Evolutionary conservation across 2,329 filamentous ascomycete species (phyloP).

Genomic region (Penicillium sp.): DNA sequence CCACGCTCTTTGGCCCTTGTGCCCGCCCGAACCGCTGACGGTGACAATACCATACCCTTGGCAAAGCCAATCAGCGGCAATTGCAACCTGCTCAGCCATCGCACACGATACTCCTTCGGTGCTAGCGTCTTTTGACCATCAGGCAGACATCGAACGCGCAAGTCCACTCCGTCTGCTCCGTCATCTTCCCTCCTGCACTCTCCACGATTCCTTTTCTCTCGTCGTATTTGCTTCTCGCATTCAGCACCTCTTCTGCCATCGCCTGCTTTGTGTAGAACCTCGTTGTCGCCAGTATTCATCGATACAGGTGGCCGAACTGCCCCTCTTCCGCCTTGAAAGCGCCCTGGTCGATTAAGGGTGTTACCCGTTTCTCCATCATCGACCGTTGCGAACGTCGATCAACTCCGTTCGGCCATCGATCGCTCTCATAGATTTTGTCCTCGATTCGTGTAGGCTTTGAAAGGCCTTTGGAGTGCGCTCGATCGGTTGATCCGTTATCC

Average conservation of each 20-base stretch:
- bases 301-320: constrained; percentile 7
- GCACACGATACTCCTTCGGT: constrained; percentile 28
- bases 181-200: constrained; percentile 30
- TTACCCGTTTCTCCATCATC: neutral
- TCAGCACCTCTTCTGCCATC: neutral
- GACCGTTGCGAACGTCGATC: constrained; percentile 2
- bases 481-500: constrained; percentile 6
- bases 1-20: neutral
- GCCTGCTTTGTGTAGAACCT: neutral
- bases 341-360: neutral
- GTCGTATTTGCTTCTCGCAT: constrained; percentile 1
- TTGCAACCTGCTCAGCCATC: constrained; percentile 30
- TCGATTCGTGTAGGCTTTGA: neutral
- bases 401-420: neutral
- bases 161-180: constrained; percentile 23
- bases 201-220: constrained; percentile 21
- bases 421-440: constrained; percentile 3
- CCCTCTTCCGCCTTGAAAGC: constrained; percentile 1
- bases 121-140: constrained; percentile 42
- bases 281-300: neutral
- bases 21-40: neutral
- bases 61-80: constrained; percentile 21
- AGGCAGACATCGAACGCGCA: constrained; percentile 47
- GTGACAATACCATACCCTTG: constrained; percentile 8
- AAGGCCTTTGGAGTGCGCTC: constrained; percentile 3